Conservation (phyloP, 177 flowering plant species). For the Telopea speciosissima region DNA sequence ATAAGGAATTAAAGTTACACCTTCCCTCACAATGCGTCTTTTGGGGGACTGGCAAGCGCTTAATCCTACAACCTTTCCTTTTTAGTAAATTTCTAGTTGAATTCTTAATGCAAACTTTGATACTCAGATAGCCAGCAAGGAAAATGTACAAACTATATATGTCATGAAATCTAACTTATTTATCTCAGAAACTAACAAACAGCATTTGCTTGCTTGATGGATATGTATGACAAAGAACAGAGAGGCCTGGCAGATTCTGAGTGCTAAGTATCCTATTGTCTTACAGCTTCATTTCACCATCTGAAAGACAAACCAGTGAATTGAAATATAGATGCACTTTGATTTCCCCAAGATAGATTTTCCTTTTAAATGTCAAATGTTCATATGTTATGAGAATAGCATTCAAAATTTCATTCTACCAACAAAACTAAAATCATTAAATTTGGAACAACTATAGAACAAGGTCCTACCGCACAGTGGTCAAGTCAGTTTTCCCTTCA, state of each 20-base stretch:
- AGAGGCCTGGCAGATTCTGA: background rate
- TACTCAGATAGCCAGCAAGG: background rate
- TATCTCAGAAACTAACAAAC: background rate
- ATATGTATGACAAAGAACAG: background rate
- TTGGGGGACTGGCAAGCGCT: too few species aligned
- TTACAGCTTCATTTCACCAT: background rate
- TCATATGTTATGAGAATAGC: background rate
- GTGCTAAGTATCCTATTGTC: background rate
- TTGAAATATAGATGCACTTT: background rate
- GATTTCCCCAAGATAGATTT: too few species aligned
- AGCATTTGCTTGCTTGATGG: background rate
- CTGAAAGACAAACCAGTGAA: background rate
- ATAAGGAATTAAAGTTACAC: too few species aligned
- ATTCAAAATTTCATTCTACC: background rate
- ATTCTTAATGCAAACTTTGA: background rate
- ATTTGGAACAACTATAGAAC: background rate
- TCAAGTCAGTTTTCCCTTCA: constrained; percentile 40
- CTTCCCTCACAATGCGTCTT: too few species aligned
- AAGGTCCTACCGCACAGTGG: constrained; percentile 55
- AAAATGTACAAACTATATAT: background rate
- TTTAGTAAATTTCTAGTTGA: too few species aligned
- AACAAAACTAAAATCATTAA: constrained; percentile 2
- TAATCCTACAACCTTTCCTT: too few species aligned
- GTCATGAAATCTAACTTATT: background rate
- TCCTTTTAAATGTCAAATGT: too few species aligned